phyloP scores from a whole-genome alignment of 73 alveolate species.

The Paraurostyla sp. region DNA sequence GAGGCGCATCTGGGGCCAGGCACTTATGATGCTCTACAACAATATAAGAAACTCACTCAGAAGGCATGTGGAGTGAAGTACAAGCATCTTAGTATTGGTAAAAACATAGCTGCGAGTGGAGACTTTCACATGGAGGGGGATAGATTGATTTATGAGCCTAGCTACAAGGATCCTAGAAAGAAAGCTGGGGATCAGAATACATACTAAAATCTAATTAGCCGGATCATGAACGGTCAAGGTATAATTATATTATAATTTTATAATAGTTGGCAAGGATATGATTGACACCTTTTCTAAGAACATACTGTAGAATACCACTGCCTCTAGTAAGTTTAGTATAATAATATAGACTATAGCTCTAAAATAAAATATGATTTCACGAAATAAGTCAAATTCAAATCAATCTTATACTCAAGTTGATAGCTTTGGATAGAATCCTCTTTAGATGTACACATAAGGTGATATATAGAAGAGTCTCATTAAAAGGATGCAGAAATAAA shows the following conservation, averaged over 20 bases:
- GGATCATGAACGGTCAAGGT: conserved; percentile 44
- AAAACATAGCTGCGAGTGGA: conserved; percentile 50
- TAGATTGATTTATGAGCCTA: conserved; percentile 48
- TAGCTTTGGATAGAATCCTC: too few relatives aligned
- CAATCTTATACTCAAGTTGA: too few relatives aligned
- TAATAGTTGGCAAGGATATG: neutral
- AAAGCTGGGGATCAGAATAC: neutral
- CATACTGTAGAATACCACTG: too few relatives aligned
- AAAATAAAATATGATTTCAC: too few relatives aligned
- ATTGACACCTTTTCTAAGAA: neutral
- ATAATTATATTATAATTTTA: too few relatives aligned
- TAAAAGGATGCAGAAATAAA: neutral
- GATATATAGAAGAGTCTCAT: too few relatives aligned
- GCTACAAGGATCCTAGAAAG: conserved; percentile 53
- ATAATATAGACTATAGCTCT: too few relatives aligned
- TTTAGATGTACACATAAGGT: too few relatives aligned
- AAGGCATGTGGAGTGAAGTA: conserved; percentile 45
- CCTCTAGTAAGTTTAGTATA: too few relatives aligned
- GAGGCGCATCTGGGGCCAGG: conserved; percentile 46
- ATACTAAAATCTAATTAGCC: neutral
- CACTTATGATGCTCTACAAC: neutral
- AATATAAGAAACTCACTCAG: neutral
- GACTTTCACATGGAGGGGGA: conserved; percentile 45
- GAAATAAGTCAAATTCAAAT: too few relatives aligned
- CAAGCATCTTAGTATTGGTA: conserved; percentile 23